phyloP scores from a whole-genome alignment of 148 eudicot genomes.

The Arctostaphylos glauca region DNA sequence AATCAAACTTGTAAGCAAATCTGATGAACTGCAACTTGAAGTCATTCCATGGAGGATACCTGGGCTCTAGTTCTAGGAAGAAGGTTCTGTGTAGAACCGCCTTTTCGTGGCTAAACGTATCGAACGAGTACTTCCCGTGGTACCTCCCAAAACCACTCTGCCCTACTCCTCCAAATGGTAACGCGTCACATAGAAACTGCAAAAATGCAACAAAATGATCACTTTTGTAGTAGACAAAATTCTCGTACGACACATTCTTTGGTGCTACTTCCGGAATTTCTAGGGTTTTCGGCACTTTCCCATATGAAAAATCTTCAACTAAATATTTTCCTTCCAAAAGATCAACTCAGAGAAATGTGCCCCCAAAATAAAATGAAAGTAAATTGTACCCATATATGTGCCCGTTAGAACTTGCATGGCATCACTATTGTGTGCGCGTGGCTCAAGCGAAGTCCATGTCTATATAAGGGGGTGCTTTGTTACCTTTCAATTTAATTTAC shows the following conservation, averaged over 20 bases:
- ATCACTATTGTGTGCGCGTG: neutral
- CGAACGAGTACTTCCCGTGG: slow-evolving; percentile 93
- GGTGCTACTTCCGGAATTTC: neutral
- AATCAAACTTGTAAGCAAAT: slow-evolving; percentile 55
- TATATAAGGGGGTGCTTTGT: neutral
- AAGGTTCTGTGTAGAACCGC: slow-evolving; percentile 65
- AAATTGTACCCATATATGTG: neutral
- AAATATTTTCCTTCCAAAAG: neutral
- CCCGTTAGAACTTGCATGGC: neutral
- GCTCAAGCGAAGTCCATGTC: neutral
- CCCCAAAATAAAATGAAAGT: neutral
- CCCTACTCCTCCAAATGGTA: slow-evolving; percentile 99
- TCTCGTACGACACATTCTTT: neutral
- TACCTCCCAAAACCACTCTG: slow-evolving; percentile 87
- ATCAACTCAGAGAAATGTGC: neutral
- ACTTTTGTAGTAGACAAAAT: neutral
- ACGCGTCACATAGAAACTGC: slow-evolving; percentile 67
- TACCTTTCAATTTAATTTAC: neutral
- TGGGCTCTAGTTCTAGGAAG: slow-evolving; percentile 56
- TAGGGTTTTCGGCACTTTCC: neutral
- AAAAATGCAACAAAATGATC: neutral
- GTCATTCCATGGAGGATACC: slow-evolving; percentile 91
- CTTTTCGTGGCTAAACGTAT: slow-evolving; percentile 88
- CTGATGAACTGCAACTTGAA: slow-evolving; percentile 73
- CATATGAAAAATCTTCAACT: neutral